Percentiles rank a stretch among this genome's conserved stretches.
These are phyloP conservation scores for Globisporangium nodosum DNA, from an alignment of 352 stramenopile genomes.

Conservation along the genomic window DNA sequence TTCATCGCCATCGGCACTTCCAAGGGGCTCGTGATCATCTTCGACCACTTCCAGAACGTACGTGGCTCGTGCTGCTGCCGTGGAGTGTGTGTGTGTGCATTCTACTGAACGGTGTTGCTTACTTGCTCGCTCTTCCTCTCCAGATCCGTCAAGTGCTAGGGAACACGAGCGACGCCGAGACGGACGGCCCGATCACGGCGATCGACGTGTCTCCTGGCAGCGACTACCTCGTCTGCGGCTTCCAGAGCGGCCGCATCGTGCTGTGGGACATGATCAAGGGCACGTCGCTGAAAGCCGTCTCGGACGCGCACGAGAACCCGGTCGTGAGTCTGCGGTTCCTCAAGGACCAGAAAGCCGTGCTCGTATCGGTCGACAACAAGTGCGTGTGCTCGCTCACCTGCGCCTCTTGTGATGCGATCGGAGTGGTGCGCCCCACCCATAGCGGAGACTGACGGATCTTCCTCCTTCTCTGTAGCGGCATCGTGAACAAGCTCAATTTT, in stretches of 20 bases:
- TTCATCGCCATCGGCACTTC: conserved; percentile 97
- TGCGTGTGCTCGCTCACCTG: conserved; percentile 55
- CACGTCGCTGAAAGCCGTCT: conserved; percentile 85
- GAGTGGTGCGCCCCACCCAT: no score
- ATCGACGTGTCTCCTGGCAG: conserved; percentile 85
- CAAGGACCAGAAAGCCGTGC: conserved; percentile 81
- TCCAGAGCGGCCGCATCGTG: conserved; percentile 90
- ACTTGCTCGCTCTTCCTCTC: not conserved
- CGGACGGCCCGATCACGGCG: conserved; percentile 76
- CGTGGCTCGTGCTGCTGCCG: conserved; percentile 10
- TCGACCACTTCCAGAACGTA: conserved; percentile 96
- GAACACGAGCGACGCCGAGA: conserved; percentile 71
- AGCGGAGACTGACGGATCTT: not conserved
- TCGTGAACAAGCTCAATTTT: conserved; percentile 95
- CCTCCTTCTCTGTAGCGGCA: conserved; percentile 34
- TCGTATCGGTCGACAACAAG: conserved; percentile 83
- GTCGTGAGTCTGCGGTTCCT: conserved; percentile 83
- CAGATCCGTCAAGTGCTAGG: conserved; percentile 86
- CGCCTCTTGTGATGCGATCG: not conserved
- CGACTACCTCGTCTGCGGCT: conserved; percentile 91
- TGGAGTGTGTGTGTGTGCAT: not conserved
- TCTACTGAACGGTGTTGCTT: conserved; percentile 1
- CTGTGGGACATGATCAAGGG: conserved; percentile 97
- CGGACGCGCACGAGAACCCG: conserved; percentile 86
- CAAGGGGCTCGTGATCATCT: conserved; percentile 92